phyloP scores from a whole-genome alignment of 257 asterid genomes.

The Datura wrightii region DNA sequence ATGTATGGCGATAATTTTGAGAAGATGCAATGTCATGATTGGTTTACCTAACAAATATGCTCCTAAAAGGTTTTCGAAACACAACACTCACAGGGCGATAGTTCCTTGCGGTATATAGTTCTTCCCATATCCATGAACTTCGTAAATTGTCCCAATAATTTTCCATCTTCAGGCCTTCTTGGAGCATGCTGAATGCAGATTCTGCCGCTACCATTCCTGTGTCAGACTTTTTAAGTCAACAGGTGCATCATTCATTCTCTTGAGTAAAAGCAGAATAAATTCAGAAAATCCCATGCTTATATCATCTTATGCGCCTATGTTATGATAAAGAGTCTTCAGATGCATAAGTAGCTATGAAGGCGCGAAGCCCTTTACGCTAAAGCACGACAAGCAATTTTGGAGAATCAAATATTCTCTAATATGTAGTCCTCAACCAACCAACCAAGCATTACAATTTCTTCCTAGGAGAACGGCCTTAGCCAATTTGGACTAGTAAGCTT shows the following conservation, averaged over 20 bases:
- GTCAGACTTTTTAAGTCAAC: constrained; percentile 1
- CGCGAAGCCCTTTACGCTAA: not conserved
- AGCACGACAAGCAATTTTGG: constrained; percentile 5
- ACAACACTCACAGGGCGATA: constrained; percentile 86
- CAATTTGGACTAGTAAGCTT: not conserved
- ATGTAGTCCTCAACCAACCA: not conserved
- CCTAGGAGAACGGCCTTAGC: not conserved
- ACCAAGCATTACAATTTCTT: not conserved
- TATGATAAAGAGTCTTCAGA: constrained; percentile 1
- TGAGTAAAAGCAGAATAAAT: not conserved
- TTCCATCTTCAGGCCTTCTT: constrained; percentile 63
- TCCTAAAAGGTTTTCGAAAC: constrained; percentile 7
- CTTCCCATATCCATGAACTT: constrained; percentile 95
- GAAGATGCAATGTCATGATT: constrained; percentile 24
- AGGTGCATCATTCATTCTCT: not conserved
- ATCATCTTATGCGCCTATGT: not conserved
- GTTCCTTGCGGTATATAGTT: constrained; percentile 85
- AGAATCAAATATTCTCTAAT: not conserved
- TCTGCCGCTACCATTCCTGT: constrained; percentile 95
- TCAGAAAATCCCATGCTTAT: not conserved
- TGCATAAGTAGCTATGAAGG: constrained; percentile 13
- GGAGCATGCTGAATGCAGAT: constrained; percentile 70
- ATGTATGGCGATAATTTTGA: constrained; percentile 1
- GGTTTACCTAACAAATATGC: constrained; percentile 19
- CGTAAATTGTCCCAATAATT: constrained; percentile 76